Evolutionary conservation across 1,284 basidiomycete genomes (phyloP).

Genomic region (Prillingera fragicola): DNA sequence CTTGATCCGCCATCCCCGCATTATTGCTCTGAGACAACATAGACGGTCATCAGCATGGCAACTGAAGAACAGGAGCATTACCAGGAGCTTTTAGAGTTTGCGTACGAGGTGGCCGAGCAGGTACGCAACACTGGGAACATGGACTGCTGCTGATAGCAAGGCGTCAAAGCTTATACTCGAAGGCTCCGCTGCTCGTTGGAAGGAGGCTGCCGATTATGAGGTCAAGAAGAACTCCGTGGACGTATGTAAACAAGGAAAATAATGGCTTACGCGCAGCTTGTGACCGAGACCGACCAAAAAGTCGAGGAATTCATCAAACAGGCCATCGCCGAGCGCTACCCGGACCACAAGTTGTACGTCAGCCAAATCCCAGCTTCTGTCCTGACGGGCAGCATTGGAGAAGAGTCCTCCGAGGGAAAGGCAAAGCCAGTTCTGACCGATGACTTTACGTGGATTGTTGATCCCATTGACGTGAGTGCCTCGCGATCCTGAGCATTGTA

Average conservation of each 20-base stretch:
- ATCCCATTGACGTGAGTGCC: conserved; percentile 43
- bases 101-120: conserved; percentile 18
- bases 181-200: conserved; percentile 30
- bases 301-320: conserved; percentile 80
- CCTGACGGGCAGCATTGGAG: conserved; percentile 60
- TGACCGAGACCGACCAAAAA: conserved; percentile 88
- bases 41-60: conserved; percentile 2
- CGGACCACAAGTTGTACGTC: conserved; percentile 63
- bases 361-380: not conserved
- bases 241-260: no score
- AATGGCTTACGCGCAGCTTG: conserved; percentile 52
- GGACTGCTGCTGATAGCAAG: conserved; percentile 6
- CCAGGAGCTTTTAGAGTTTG: conserved; percentile 26
- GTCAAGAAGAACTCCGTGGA: conserved; percentile 54
- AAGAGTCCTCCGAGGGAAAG: conserved; percentile 68
- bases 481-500: not conserved
- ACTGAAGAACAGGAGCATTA: conserved; percentile 10
- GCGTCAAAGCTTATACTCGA: conserved; percentile 21
- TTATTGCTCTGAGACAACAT: no score
- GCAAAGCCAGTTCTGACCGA: conserved; percentile 62
- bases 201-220: conserved; percentile 12
- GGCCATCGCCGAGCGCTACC: conserved; percentile 64
- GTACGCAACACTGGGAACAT: conserved; percentile 5
- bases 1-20: no score
- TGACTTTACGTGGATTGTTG: conserved; percentile 50